Conservation (phyloP, 179 eudicot species). For the Gypsophila paniculata region DNA sequence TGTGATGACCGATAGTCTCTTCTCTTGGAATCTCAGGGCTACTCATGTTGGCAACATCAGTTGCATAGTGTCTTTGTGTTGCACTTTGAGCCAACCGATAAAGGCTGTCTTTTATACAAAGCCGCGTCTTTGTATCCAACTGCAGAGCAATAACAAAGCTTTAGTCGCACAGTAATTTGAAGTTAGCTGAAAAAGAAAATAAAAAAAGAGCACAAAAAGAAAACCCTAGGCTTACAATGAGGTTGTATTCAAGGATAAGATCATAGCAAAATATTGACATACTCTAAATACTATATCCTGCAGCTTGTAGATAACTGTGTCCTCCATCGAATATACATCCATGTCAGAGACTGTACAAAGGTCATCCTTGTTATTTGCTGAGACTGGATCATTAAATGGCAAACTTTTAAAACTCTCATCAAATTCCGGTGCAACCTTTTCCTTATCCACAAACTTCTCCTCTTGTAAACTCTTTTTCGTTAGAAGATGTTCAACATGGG, state of each 20-base stretch:
- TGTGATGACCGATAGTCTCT: constrained; percentile 38
- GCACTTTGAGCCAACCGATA: constrained; percentile 74
- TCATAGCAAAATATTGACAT: constrained; percentile 12
- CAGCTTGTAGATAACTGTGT: constrained; percentile 52
- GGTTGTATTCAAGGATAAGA: neutral
- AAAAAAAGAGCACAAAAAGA: neutral
- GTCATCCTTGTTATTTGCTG: constrained; percentile 41
- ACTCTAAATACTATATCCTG: constrained; percentile 57
- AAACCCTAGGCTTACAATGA: neutral
- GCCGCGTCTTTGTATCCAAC: constrained; percentile 62
- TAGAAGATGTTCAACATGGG: constrained; percentile 26
- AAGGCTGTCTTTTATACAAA: constrained; percentile 75
- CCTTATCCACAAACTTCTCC: constrained; percentile 28
- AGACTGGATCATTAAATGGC: constrained; percentile 39
- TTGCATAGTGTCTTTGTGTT: constrained; percentile 48
- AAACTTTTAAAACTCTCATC: constrained; percentile 29
- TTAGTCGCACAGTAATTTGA: neutral
- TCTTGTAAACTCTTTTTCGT: constrained; percentile 25
- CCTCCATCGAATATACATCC: constrained; percentile 51
- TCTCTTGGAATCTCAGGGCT: constrained; percentile 31
- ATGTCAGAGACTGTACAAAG: constrained; percentile 31
- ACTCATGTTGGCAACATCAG: constrained; percentile 40
- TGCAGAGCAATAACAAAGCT: constrained; percentile 27
- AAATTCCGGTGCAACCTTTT: constrained; percentile 34
- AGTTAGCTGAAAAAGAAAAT: neutral